These are phyloP conservation scores for Cymbopogon flexuosus DNA, from an alignment of 202 grass and related monocot genomes.

Conservation along the genomic window DNA sequence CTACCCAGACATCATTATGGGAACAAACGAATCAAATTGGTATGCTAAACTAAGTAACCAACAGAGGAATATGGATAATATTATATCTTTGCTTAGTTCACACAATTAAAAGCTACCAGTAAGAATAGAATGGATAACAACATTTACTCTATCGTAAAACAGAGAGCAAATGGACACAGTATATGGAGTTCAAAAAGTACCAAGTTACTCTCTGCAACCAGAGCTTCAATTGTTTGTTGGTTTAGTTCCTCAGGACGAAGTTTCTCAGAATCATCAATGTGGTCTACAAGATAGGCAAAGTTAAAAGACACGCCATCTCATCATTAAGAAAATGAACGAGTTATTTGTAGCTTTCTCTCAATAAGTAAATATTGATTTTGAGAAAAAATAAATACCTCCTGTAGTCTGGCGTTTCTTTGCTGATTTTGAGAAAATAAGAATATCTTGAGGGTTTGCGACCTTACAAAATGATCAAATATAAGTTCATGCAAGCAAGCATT, in stretches of 20 bases:
- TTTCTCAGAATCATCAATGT: slow-evolving; percentile 71
- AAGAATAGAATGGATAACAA: slow-evolving; percentile 29
- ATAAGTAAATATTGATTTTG: slow-evolving; percentile 19
- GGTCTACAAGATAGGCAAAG: slow-evolving; percentile 45
- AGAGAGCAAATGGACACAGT: slow-evolving; percentile 1
- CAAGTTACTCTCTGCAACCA: slow-evolving; percentile 95
- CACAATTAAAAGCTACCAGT: neutral
- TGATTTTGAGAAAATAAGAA: slow-evolving; percentile 94
- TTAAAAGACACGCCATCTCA: slow-evolving; percentile 14
- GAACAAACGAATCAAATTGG: neutral
- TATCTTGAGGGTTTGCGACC: slow-evolving; percentile 98
- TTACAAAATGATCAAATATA: slow-evolving; percentile 42
- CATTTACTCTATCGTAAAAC: slow-evolving; percentile 17
- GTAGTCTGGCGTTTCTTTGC: slow-evolving; percentile 62
- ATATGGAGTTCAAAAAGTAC: slow-evolving; percentile 51
- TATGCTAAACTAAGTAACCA: slow-evolving; percentile 2
- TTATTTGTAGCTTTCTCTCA: neutral
- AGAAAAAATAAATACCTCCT: slow-evolving; percentile 61
- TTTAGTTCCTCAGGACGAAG: slow-evolving; percentile 95
- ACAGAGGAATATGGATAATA: neutral
- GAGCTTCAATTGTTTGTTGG: slow-evolving; percentile 96
- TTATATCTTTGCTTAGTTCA: neutral
- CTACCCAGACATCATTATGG: slow-evolving; percentile 2
- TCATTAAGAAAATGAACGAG: slow-evolving; percentile 1
- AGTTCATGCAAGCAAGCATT: slow-evolving; percentile 12